Evolutionary conservation across 2,329 filamentous ascomycete species (phyloP), one percentile per base, ranked within the genome.

Genomic region (Coniella vitis): DNA sequence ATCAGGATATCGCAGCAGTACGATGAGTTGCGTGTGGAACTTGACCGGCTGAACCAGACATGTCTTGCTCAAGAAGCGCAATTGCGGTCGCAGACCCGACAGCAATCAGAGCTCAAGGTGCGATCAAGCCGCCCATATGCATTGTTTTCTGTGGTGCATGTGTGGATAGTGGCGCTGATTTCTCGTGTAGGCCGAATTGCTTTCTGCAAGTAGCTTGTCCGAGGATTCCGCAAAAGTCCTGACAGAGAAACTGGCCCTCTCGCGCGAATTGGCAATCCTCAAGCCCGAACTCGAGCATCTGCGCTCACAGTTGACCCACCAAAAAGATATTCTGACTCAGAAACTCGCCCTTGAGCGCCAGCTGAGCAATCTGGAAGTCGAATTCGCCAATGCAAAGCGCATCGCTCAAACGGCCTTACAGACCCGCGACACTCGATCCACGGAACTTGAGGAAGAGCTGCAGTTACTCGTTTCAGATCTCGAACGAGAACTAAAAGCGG

Each of bases 281-380:
- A 75, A 75, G 53, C 76, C 75, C 20, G 76, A 82, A 56, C 55
- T 80, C 14, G 75, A 81, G 36, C 75, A 80, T 48, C 66, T 82
- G 21, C 69, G 70, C 54, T 72, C 75, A 2, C 76, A 81, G 57
- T 63, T 81, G 10, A 61, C 69, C 22, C 71, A 74, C 13, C 81
- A 90, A 47, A 83, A 90, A 59, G 75, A 78, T 2, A 70, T 87
- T 10, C 71, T 94, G 14, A 74, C 84, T 1, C 89, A 95, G 61
- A 95, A 94, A 64, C 73, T 91, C 39, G 76, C 84, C 2, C 68
- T 96, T 13, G 84, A 93, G 61, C 83, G 86, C 40, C 87, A 93
- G 65, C 65, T 95, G 22, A 84, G 77, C 60, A 81, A 84, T 2
- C 66, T 90, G 2, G 86, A 95, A 63, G 82, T 88, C 38, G 86